These are phyloP conservation scores for Hordeum vulgare DNA, from an alignment of 176 grass and related monocot species.

Conservation along the genomic window DNA sequence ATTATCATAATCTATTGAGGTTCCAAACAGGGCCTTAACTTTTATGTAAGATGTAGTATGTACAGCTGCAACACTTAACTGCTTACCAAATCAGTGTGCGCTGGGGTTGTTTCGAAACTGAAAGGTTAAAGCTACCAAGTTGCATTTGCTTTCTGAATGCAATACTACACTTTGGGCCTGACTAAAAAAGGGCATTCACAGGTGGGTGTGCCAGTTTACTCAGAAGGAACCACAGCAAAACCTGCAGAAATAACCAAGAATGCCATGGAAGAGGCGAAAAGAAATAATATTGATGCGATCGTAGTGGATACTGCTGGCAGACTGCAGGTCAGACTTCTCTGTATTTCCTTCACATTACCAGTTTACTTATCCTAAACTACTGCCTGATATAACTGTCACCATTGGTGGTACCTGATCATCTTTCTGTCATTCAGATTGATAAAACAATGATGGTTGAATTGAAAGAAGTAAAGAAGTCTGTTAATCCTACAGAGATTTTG, in stretches of 20 bases:
- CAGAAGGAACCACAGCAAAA: conserved; percentile 65
- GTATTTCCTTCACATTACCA: conserved; percentile 6
- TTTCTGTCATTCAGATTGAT: conserved; percentile 57
- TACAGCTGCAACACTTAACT: background rate
- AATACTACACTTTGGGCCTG: background rate
- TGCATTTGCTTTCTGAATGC: background rate
- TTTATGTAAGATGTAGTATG: background rate
- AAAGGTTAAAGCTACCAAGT: background rate
- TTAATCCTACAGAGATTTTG: conserved; percentile 92
- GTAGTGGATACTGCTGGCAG: conserved; percentile 93
- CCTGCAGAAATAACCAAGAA: conserved; percentile 81
- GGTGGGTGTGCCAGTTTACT: conserved; percentile 85
- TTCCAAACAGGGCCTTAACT: no score
- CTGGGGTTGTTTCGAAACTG: background rate
- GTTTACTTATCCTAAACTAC: background rate
- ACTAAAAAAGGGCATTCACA: conserved; percentile 21
- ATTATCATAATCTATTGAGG: no score
- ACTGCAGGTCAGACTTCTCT: conserved; percentile 52
- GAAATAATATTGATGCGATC: conserved; percentile 73
- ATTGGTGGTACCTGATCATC: conserved; percentile 1
- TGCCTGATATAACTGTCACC: background rate
- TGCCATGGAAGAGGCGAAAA: conserved; percentile 75
- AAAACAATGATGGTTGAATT: conserved; percentile 97
- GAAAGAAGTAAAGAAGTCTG: conserved; percentile 83
- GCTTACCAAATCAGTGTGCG: background rate